Base-by-base conservation (phyloP, 257 asterid species). In the Capsicum rhomboideum region DNA sequence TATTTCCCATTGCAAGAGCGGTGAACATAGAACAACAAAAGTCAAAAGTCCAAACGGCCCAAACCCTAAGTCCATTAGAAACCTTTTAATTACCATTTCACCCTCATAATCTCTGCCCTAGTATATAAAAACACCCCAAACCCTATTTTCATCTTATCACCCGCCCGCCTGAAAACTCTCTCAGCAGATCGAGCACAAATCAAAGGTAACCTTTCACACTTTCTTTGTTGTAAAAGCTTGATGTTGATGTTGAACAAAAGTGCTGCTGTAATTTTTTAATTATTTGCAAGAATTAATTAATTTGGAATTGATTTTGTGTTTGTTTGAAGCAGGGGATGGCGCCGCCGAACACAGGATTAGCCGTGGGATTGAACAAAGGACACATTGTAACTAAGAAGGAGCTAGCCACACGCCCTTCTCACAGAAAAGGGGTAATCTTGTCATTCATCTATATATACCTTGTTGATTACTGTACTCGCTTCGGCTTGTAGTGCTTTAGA, bases 311-410 rank as follows among this genome's bases (percentile, higher is more conserved):
- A 16, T 2, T 71, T 56, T 23, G 52, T 37, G 40, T 34, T 56
- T 34, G 40, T 34, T 40, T n/a, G n/a, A 40, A 40, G 12, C 74
- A 91, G 95, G 93, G 37, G 79, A 94, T 93, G 97, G 95, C 98
- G 87, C 96, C 98, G 90, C 95, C 95, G 23, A 91, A 88, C 82
- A 89, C 94, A 64, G 99, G 99, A 6, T 46, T 95, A 28, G 88
- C 87, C 37, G 97, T 95, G 7, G 99, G 99, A 16, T 75, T 93
- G 84, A 95, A 95, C 87, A 92, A 86, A 82, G 98, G 98, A 5
- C 98, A 95, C 86, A 89, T 95, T 61, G 95, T 93, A 18, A 95
- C 99, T 78, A 95, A 93, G 34, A 95, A 93, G 89, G 98, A 94
- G 66, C 79, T 94, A 78, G 95, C 95, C 9, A 92, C 97, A 0